phyloP scores from a whole-genome alignment of 2,329 filamentous ascomycete species.

The Ophiostoma montium region DNA sequence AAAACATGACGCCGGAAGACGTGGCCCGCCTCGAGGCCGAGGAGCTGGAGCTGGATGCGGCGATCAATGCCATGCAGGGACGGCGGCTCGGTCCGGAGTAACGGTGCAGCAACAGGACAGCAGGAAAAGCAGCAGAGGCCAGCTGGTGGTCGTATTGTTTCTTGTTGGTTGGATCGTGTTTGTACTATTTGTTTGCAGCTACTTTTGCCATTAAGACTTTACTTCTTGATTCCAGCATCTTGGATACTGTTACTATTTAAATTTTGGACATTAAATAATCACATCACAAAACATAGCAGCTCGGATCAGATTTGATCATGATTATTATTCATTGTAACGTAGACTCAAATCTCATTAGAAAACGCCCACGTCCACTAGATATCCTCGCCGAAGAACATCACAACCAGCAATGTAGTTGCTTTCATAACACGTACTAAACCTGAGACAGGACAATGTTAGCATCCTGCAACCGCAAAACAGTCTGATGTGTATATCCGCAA shows the following conservation, averaged over 20 bases:
- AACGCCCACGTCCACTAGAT: too few species aligned
- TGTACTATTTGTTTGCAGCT: too few species aligned
- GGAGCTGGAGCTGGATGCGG: conserved; percentile 41
- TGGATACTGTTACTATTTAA: too few species aligned
- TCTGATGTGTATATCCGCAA: background rate
- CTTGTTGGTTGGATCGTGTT: too few species aligned
- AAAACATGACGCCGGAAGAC: conserved; percentile 45
- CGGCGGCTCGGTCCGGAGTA: background rate
- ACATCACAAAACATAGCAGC: too few species aligned
- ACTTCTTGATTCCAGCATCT: too few species aligned
- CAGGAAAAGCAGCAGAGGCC: background rate
- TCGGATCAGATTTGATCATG: too few species aligned
- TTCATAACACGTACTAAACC: background rate
- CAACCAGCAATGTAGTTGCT: too few species aligned
- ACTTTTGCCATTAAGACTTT: background rate
- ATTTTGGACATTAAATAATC: too few species aligned
- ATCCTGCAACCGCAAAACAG: background rate
- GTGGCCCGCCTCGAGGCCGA: conserved; percentile 42
- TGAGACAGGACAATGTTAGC: background rate
- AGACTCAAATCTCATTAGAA: too few species aligned
- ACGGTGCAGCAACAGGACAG: background rate
- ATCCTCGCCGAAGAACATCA: too few species aligned
- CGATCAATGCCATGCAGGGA: conserved; percentile 28
- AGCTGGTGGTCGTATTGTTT: background rate
- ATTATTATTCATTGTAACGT: too few species aligned